Conservation (phyloP, 768 basidiomycete species). For the Suillus hirtellus region DNA sequence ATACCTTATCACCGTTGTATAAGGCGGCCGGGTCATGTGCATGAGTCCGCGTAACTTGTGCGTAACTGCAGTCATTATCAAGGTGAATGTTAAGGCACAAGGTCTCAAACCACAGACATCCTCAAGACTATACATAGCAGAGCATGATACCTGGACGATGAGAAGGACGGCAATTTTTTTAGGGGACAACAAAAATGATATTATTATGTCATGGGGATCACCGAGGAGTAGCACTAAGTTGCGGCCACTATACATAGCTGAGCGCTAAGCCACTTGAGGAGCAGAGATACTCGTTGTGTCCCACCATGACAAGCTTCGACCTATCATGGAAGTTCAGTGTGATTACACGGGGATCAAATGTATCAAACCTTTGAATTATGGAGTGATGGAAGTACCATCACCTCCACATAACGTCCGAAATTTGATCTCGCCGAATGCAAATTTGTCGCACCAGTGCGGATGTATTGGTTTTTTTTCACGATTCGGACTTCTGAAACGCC, state of each 20-base stretch:
- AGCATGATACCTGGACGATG: not conserved
- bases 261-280: not conserved
- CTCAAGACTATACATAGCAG: not conserved
- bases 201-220: not conserved
- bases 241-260: not conserved
- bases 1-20: no score
- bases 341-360: not conserved
- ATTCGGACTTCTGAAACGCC: no score
- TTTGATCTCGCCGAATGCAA: not conserved
- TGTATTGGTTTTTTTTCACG: not conserved
- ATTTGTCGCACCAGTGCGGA: not conserved
- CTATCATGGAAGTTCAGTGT: not conserved
- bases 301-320: not conserved
- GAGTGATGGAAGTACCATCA: not conserved
- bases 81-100: not conserved
- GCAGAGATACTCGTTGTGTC: not conserved
- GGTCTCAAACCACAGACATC: not conserved
- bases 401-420: not conserved
- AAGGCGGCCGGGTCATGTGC: no score
- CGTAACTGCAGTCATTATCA: not conserved
- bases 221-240: not conserved
- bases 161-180: not conserved
- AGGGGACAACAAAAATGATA: not conserved
- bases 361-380: not conserved
- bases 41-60: no score